Percentiles rank a stretch among this genome's conserved stretches.
Conservation (phyloP, 306 rosid genomes). For the Cucumis melo region DNA sequence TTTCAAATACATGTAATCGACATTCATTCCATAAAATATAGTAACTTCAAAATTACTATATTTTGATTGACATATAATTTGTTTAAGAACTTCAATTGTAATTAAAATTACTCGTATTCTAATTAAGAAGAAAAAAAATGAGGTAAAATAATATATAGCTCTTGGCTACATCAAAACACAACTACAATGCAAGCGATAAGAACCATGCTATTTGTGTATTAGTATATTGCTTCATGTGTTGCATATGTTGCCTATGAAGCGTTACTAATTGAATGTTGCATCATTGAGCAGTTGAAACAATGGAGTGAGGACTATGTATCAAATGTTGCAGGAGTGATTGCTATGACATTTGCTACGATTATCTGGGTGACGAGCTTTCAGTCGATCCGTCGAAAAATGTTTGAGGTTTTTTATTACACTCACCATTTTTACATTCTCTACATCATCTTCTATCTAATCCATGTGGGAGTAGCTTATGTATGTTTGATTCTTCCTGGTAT, state of each 20-base stretch:
- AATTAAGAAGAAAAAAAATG: too few species aligned
- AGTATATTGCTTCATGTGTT: background rate
- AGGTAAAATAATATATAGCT: background rate
- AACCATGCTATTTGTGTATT: background rate
- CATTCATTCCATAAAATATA: too few species aligned
- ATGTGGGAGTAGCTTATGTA: conserved; percentile 36
- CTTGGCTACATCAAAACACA: background rate
- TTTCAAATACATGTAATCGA: too few species aligned
- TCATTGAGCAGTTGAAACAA: conserved; percentile 16
- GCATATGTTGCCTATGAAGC: background rate
- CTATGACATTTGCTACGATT: conserved; percentile 27
- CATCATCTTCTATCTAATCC: conserved; percentile 43
- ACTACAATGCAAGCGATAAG: background rate
- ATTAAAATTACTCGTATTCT: too few species aligned
- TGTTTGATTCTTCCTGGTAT: conserved; percentile 53
- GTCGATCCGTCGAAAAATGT: conserved; percentile 37
- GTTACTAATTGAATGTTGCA: background rate
- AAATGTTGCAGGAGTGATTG: conserved; percentile 49
- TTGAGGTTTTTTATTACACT: conserved; percentile 59
- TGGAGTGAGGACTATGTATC: conserved; percentile 43
- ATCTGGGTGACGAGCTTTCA: conserved; percentile 48
- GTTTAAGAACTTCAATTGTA: background rate
- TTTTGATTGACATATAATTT: background rate
- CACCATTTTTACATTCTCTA: conserved; percentile 50
- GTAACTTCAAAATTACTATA: too few species aligned